Evolutionary conservation across 305 asterid species (phyloP), one percentile per base, ranked within the genome.

Genomic region (Caryopteris hybrid): DNA sequence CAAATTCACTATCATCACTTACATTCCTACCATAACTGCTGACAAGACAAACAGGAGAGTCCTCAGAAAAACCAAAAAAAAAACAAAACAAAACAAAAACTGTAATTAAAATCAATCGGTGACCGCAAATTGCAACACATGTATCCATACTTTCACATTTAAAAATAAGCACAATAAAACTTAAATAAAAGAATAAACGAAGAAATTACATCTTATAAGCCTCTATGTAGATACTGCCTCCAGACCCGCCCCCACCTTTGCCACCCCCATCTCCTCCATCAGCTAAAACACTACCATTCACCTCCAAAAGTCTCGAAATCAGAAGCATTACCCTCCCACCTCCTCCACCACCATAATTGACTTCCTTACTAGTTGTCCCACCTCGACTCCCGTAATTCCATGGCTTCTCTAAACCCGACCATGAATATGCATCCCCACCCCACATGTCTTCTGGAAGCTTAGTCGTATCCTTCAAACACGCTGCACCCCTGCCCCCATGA

Each of bases 161-260:
- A 16, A 61, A 39, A 62, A 2, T 9, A 58, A 41, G 53, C 60
- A 60, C 8, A 12, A 70, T 9, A 23, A 38, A 57, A 47, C n/a
- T 18, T 56, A 34, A 39, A 23, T 9, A 61, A 68, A 31, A 25
- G 16, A 63, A 58, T 51, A 52, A 69, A 77, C 58, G 54, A 69
- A 16, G 68, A 17, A 27, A 75, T 70, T 80, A 88, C 97, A 88
- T 90, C 83, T 76, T 90, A 57, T 68, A 48, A 53, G 96, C 86
- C 69, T 75, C 73, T 66, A 90, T 70, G 79, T 75, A 82, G 73
- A 90, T 81, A 85, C 97, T 90, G 66, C 97, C 97, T 36, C 97
- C 97, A 43, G 97, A 90, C 20, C 97, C 97, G 12, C 97, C 97
- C 42, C 97, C 97, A 1, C 95, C 97, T 74, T 72, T 84, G 45